Evolutionary conservation across 148 eudicot genomes (phyloP).

Genomic region (Chenopodium quinoa): DNA sequence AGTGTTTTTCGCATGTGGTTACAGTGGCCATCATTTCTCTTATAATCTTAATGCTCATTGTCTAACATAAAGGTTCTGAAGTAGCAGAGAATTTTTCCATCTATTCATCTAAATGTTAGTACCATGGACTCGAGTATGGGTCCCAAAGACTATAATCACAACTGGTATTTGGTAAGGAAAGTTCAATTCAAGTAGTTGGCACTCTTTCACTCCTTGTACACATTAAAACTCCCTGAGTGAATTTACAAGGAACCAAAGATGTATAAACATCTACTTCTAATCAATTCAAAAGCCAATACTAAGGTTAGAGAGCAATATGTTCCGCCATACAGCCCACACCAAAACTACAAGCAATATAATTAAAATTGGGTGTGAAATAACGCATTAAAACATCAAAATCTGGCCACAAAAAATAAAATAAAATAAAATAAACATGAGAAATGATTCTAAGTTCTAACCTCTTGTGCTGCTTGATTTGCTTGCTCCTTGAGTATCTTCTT

Average conservation of each 20-base stretch:
- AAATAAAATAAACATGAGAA: not conserved
- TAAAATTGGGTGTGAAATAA: not conserved
- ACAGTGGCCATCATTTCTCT: too few relatives aligned
- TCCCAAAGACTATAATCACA: not conserved
- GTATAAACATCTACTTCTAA: too few relatives aligned
- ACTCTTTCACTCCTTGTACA: not conserved
- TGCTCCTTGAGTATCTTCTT: conserved; percentile 93
- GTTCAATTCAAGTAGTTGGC: not conserved
- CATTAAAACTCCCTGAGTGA: not conserved
- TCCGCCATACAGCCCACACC: too few relatives aligned
- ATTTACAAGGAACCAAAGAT: not conserved
- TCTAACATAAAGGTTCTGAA: too few relatives aligned
- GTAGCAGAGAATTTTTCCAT: too few relatives aligned
- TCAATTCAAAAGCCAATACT: not conserved
- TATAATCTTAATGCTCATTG: too few relatives aligned
- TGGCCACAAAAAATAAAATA: not conserved
- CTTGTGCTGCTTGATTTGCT: conserved; percentile 84
- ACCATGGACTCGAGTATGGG: too few relatives aligned
- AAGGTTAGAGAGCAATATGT: not conserved
- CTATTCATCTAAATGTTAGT: too few relatives aligned
- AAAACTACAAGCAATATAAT: not conserved
- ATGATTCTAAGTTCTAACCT: conserved; percentile 43
- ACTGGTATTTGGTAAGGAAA: not conserved
- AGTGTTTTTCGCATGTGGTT: too few relatives aligned
- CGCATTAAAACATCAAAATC: not conserved